Conservation (phyloP, 1,139 yeast species). For the Geotrichum restrictum region DNA sequence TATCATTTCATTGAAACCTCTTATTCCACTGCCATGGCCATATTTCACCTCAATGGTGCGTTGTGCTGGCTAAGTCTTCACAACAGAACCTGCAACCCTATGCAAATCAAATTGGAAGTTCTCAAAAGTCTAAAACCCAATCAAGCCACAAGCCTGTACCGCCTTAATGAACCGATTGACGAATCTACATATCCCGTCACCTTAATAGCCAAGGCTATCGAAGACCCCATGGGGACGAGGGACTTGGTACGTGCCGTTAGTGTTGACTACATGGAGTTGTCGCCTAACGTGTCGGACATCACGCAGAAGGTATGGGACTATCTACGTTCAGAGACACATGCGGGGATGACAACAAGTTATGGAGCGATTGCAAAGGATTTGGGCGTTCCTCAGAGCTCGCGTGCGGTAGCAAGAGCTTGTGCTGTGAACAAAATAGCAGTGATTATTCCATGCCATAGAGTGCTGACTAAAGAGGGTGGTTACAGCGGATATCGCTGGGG, state of each 20-base stretch:
- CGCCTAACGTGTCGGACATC: background rate
- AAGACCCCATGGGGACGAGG: background rate
- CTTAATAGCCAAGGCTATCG: background rate
- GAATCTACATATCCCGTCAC: background rate
- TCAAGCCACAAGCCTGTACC: background rate
- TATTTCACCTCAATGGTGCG: background rate
- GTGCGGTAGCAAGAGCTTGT: conserved; percentile 8
- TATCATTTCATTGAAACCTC: background rate
- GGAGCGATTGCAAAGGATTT: conserved; percentile 3
- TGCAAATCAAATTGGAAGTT: background rate
- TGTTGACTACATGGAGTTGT: background rate
- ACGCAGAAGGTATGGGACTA: conserved; percentile 7
- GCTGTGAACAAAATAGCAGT: conserved; percentile 1
- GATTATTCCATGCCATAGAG: conserved; percentile 4
- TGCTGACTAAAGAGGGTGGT: conserved; percentile 4
- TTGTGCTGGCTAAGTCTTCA: conserved; percentile 5
- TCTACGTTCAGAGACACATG: background rate
- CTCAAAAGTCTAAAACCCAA: background rate
- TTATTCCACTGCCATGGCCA: background rate
- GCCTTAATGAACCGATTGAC: background rate
- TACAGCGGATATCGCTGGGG: conserved; percentile 10
- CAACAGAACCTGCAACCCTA: background rate
- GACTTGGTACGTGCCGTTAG: background rate
- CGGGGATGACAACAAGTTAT: background rate
- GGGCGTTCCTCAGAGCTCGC: background rate